Evolutionary conservation across 306 rosid species (phyloP).

Genomic region (Acmispon strigosus): DNA sequence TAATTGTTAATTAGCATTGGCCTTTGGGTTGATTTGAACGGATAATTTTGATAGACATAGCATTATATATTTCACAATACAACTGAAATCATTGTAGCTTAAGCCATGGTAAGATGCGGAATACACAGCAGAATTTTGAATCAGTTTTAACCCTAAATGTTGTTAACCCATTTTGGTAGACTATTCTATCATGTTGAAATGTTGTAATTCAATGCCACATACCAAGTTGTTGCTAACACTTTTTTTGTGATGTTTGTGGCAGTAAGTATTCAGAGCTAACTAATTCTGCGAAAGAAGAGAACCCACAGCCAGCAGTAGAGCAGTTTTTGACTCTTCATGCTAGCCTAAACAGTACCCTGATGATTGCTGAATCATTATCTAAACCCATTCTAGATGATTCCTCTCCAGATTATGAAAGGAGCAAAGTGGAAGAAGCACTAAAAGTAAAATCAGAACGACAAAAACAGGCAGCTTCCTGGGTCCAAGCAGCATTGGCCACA

Average conservation of each 20-base stretch:
- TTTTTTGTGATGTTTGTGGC: slow-evolving; percentile 31
- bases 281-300: slow-evolving; percentile 73
- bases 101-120: neutral
- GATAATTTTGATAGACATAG: neutral
- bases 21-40: neutral
- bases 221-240: slow-evolving; percentile 22
- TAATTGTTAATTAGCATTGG: neutral
- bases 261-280: slow-evolving; percentile 74
- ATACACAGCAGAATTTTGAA: neutral
- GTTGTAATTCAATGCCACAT: neutral
- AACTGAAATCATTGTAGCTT: neutral
- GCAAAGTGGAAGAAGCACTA: slow-evolving; percentile 51
- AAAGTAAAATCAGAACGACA: slow-evolving; percentile 53
- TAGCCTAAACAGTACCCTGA: slow-evolving; percentile 51
- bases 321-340: slow-evolving; percentile 77
- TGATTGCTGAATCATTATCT: slow-evolving; percentile 59
- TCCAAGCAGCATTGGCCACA: slow-evolving; percentile 76
- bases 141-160: neutral
- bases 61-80: neutral
- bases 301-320: slow-evolving; percentile 91
- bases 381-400: slow-evolving; percentile 44
- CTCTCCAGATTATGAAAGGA: slow-evolving; percentile 61
- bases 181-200: neutral
- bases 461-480: slow-evolving; percentile 76
- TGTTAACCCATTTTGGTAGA: neutral